Base-by-base conservation (phyloP, 371 early-diverging fungal species). In the Batrachochytrium dendrobatidis region DNA sequence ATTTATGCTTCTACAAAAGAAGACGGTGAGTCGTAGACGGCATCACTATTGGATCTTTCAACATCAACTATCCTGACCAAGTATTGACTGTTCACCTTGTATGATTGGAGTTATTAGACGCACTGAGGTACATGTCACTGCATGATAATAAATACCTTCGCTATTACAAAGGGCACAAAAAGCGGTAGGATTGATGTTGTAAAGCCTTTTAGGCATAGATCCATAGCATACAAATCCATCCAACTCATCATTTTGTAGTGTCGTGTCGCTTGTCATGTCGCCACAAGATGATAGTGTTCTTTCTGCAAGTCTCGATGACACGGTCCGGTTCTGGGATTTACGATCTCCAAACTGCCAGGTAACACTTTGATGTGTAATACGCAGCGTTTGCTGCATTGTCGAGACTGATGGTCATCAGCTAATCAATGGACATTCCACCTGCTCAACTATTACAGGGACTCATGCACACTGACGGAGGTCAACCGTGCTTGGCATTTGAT, bases 1-100 rank as follows among this genome's bases (percentile, higher is more conserved):
- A 73, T 94, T 28, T 85, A 94, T 71, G 87, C 92, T 26, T 93
- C 94, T 0, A 94, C 95, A 34, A 94, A 94, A 67, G 87, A 88
- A 64, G 89, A 94, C 72, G 87, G 90, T 87, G 82, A 64, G 58
- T 25, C 22, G 10, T 30, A 25, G 48, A 6, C 4, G 6, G 48
- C 22, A 17, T 46, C 5, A 5, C 48, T 18, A 4, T 39, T 6
- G 48, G 18, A 5, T 46, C 48, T 22, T 5, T 28, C 4, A 18
- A 4, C 4, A 8, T 17, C 18, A 18, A 28, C 48, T 6, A 5
- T 5, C 22, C 48, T 46, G 48, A 46, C 48, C 39, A 39, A n/a
- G n/a, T n/a, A n/a, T n/a, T 39, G 39, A 39, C 39, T 12, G 12
- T n/a, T 39, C 39, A n/a, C n/a, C 39, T 39, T n/a, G 12, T 20